Evolutionary conservation across 108 stramenopile species (phyloP), one percentile per base, ranked within the genome.

Genomic region (Chaetoceros tenuissimus): DNA sequence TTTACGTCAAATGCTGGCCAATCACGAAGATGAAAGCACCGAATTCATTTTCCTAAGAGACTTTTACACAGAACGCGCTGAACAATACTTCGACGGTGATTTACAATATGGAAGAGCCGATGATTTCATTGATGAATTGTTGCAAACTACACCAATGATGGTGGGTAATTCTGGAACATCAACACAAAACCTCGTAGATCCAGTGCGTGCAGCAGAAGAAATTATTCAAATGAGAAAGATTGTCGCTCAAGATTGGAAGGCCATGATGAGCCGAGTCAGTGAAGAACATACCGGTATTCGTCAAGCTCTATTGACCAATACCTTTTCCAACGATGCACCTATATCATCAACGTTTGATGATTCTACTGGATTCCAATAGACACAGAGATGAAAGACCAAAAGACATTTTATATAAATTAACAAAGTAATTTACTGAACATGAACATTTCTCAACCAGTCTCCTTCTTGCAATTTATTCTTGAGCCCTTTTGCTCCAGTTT

Each of bases 71-170:
- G 71, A 73, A 8, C 71, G 71, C 18, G 77, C 71, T 66, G 5
- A 54, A 5, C 74, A 81, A 28, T 79, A 67, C 60, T 85, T 85
- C 55, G 83, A 85, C 45, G 83, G 83, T 0, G 73, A 80, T 47
- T 74, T 68, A 57, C 46, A 46, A 8, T 85, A 71, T 56, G 83
- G 83, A 22, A 49, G 75, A 55, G 83, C 79, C 17, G 87, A 89
- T 67, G 87, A 89, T 60, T 89, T 89, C 67, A 66, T 92, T 45
- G 85, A 92, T 53, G 80, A 73, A 49, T 66, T 92, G 55, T 62
- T 92, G 18, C 59, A 73, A 16, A 65, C 74, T 1, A 60, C 85
- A 1, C 89, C 89, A 8, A 69, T 71, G 3, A 62, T 82, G 13
- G 62, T 72, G 28, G 53, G 63, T 3, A 47, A 60, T 28, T 47